A percentile compares a stretch with the other conserved stretches of the same genome.
These are phyloP conservation scores for Nemophila menziesii DNA, from an alignment of 257 asterid species.

Conservation along the genomic window DNA sequence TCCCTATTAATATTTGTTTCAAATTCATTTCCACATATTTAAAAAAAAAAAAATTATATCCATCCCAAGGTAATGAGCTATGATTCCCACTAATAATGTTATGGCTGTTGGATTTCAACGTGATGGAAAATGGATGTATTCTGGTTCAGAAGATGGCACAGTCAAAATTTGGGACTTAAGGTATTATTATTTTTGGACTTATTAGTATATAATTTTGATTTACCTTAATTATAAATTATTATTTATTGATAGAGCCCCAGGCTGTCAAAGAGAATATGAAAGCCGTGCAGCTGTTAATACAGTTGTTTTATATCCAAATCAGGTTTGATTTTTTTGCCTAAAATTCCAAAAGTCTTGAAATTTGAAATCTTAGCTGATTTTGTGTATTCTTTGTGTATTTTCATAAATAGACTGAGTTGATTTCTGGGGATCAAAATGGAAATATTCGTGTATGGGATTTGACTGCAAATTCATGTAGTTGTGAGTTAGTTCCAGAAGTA, in stretches of 20 bases:
- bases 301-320: conserved; percentile 96
- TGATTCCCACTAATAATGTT: conserved; percentile 92
- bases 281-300: conserved; percentile 98
- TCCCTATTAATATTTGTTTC: conserved; percentile 6
- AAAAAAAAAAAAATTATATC: conserved; percentile 5
- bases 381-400: too few relatives aligned
- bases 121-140: conserved; percentile 98
- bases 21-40: neutral
- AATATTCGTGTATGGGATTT: too few relatives aligned
- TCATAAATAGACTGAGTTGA: too few relatives aligned
- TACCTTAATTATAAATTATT: conserved; percentile 15
- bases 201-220: conserved; percentile 6
- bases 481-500: too few relatives aligned
- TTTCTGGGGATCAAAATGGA: too few relatives aligned
- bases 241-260: conserved; percentile 80
- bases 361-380: too few relatives aligned
- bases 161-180: conserved; percentile 96
- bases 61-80: conserved; percentile 62
- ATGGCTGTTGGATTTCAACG: conserved; percentile 99
- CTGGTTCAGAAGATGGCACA: conserved; percentile 99
- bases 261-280: conserved; percentile 98
- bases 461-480: too few relatives aligned
- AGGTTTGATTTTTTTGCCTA: conserved; percentile 47
- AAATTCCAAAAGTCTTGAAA: too few relatives aligned
- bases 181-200: conserved; percentile 14